phyloP scores from a whole-genome alignment of 169 alveolate genomes.

The Hammondia hammondi region DNA sequence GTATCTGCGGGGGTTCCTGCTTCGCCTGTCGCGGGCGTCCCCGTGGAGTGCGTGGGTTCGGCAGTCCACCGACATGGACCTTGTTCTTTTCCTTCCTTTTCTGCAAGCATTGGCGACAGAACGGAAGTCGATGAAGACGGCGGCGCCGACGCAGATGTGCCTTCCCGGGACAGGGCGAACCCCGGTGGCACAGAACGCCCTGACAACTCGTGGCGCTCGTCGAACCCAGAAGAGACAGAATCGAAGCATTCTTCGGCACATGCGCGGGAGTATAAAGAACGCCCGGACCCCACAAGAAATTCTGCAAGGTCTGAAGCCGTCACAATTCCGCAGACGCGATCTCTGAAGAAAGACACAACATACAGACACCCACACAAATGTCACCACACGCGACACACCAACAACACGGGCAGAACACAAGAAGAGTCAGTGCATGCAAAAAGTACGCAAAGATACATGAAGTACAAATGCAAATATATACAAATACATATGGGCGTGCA shows the following conservation, averaged over 20 bases:
- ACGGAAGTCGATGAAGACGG: too few relatives aligned
- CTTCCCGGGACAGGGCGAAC: too few relatives aligned
- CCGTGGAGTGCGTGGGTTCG: conserved; percentile 1
- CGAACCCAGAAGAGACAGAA: background rate
- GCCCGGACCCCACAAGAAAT: background rate
- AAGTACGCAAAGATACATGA: too few relatives aligned
- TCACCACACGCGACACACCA: background rate
- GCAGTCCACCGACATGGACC: background rate
- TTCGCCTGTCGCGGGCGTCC: background rate
- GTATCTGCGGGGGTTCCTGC: background rate
- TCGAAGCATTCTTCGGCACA: background rate
- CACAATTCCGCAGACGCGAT: conserved; percentile 15
- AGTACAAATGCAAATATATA: background rate
- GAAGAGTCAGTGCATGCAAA: background rate
- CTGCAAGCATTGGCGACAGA: too few relatives aligned
- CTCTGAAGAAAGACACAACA: background rate
- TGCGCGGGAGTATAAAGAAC: background rate
- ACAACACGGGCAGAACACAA: background rate
- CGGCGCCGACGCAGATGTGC: too few relatives aligned
- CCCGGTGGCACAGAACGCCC: too few relatives aligned
- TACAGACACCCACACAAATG: background rate
- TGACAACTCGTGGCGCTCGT: too few relatives aligned
- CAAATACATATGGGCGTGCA: background rate
- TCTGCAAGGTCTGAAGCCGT: conserved; percentile 11
- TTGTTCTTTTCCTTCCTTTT: background rate